Evolutionary conservation across 441 rosid species (phyloP).

Genomic region (Mallotus repandus): DNA sequence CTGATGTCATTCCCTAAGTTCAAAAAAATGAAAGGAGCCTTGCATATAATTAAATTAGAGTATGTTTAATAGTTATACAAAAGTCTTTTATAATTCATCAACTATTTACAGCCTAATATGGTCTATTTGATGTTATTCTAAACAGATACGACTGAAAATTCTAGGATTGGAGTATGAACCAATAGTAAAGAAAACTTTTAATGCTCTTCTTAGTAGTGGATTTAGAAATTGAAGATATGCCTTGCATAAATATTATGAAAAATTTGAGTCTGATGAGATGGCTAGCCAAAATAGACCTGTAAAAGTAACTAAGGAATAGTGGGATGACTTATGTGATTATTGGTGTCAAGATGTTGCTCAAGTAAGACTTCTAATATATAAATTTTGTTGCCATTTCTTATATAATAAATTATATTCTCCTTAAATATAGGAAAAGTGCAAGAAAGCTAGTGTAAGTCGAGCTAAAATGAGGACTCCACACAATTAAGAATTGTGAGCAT

Average conservation of each 20-base stretch:
- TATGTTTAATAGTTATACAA: neutral
- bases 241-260: neutral
- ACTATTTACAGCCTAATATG: no score
- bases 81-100: no score
- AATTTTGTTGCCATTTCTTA: no score
- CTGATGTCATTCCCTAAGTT: neutral
- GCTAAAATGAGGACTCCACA: no score
- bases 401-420: neutral
- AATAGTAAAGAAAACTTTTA: no score
- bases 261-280: neutral
- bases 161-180: no score
- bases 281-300: neutral
- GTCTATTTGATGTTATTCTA: no score
- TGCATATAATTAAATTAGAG: neutral
- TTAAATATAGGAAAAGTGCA: neutral
- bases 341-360: neutral
- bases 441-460: neutral
- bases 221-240: neutral
- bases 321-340: neutral
- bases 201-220: neutral
- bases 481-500: no score
- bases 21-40: neutral
- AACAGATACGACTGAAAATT: neutral
- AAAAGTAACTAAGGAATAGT: neutral
- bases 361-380: neutral